phyloP scores from a whole-genome alignment of 2,329 filamentous ascomycete species.

The Berkeleyomyces basicola region DNA sequence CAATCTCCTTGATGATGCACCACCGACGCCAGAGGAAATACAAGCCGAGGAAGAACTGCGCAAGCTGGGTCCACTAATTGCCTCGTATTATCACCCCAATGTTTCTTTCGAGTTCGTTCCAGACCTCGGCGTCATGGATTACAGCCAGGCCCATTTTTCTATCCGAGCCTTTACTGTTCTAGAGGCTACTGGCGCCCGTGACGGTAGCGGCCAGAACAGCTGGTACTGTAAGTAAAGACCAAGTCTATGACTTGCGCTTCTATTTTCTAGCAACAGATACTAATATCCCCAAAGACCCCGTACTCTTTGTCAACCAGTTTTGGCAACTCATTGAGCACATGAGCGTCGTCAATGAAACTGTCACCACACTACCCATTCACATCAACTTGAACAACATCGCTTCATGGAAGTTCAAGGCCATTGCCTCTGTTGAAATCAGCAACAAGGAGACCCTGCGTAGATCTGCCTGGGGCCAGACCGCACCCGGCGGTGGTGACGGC shows the following conservation, averaged over 20 bases:
- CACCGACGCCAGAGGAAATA: slow-evolving; percentile 25
- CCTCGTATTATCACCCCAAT: slow-evolving; percentile 89
- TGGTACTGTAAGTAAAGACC: slow-evolving; percentile 54
- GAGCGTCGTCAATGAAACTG: slow-evolving; percentile 79
- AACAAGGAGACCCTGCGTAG: slow-evolving; percentile 69
- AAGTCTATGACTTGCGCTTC: too few relatives aligned
- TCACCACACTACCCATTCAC: slow-evolving; percentile 63
- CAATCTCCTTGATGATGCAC: slow-evolving; percentile 53
- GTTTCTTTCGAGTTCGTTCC: slow-evolving; percentile 79
- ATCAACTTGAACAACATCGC: slow-evolving; percentile 68
- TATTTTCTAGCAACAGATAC: not conserved
- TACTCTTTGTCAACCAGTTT: slow-evolving; percentile 88
- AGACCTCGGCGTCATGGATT: slow-evolving; percentile 54
- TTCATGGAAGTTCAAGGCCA: slow-evolving; percentile 78
- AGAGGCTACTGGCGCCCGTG: slow-evolving; percentile 65
- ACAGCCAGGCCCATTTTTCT: slow-evolving; percentile 51
- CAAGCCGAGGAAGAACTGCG: slow-evolving; percentile 36
- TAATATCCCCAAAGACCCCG: slow-evolving; percentile 36
- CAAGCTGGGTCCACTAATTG: slow-evolving; percentile 47
- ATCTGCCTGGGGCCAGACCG: slow-evolving; percentile 54
- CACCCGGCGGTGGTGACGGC: slow-evolving; percentile 70
- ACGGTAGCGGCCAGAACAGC: slow-evolving; percentile 68
- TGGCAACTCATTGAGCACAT: slow-evolving; percentile 91
- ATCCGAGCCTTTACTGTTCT: slow-evolving; percentile 62
- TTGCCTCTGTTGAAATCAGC: slow-evolving; percentile 72